Evolutionary conservation across 352 stramenopile genomes (phyloP).

Genomic region (Pythium brachiatum): DNA sequence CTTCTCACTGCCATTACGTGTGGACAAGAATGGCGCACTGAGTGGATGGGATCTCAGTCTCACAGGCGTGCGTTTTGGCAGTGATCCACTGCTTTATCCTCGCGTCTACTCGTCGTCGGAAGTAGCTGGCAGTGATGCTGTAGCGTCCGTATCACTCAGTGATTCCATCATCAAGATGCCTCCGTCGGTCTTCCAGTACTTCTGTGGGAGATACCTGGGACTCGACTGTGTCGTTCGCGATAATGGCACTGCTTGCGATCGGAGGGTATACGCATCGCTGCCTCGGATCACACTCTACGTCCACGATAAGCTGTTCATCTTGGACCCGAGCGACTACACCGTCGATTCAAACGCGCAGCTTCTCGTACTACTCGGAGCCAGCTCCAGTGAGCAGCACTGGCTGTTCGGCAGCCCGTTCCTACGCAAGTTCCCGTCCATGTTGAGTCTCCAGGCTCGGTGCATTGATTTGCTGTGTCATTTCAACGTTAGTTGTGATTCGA

Average conservation of each 20-base stretch:
- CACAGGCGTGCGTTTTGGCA: not conserved
- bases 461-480: not conserved
- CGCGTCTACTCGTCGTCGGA: not conserved
- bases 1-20: not conserved
- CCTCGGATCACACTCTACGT: no score
- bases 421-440: conserved; percentile 10
- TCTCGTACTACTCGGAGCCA: no score
- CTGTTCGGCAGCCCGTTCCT: conserved; percentile 6
- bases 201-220: not conserved
- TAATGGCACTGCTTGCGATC: no score
- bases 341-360: not conserved
- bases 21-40: not conserved
- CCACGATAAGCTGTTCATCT: no score
- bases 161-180: not conserved
- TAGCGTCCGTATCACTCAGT: not conserved
- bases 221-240: not conserved
- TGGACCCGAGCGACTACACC: not conserved
- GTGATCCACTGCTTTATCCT: not conserved
- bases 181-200: not conserved
- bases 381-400: not conserved
- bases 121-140: not conserved
- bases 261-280: no score
- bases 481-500: conserved; percentile 2
- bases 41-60: not conserved
- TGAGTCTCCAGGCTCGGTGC: not conserved